Conservation (phyloP, 106 monocot species). For the Dioscorea alata region DNA sequence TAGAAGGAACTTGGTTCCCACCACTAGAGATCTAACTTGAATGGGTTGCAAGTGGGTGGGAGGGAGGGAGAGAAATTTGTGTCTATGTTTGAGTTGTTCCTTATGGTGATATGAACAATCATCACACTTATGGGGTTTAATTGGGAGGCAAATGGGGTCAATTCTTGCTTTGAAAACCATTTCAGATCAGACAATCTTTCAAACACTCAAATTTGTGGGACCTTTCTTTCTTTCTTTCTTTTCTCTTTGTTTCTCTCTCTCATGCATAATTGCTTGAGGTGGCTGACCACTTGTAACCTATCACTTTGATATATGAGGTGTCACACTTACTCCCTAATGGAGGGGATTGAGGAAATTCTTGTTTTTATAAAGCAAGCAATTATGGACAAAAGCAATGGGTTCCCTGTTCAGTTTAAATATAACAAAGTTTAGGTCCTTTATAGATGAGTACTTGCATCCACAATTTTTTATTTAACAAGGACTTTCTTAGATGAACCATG, state of each 20-base stretch:
- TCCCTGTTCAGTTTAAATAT: too few species aligned
- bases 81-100: not conserved
- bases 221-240: not conserved
- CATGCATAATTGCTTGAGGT: not conserved
- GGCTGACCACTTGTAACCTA: not conserved
- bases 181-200: not conserved
- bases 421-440: too few species aligned
- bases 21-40: not conserved
- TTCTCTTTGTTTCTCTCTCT: not conserved
- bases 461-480: too few species aligned
- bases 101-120: not conserved
- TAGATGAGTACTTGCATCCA: too few species aligned
- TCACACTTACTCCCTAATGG: too few species aligned
- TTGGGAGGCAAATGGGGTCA: not conserved
- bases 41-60: not conserved
- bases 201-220: constrained; percentile 1
- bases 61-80: not conserved
- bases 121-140: not conserved
- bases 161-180: too few species aligned
- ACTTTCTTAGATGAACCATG: too few species aligned
- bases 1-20: too few species aligned
- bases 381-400: too few species aligned
- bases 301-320: not conserved
- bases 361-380: too few species aligned
- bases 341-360: too few species aligned